phyloP scores from a whole-genome alignment of 345 rosid species.

The Linum lewisii region DNA sequence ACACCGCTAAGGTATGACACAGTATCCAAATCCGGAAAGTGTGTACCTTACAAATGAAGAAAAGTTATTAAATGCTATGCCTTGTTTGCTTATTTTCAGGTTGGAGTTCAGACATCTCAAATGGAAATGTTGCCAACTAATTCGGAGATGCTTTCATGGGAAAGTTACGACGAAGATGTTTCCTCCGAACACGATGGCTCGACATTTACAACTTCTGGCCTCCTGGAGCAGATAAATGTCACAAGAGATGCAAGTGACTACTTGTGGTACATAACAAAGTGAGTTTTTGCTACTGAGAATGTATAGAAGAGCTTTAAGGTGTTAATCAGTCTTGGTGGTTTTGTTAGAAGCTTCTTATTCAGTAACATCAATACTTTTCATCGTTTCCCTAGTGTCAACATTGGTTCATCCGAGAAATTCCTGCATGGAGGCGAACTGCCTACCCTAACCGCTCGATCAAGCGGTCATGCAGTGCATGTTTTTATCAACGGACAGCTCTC shows the following conservation, averaged over 20 bases:
- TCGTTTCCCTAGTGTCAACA: constrained; percentile 51
- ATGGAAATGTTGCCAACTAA: constrained; percentile 80
- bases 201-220: constrained; percentile 18
- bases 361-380: not conserved
- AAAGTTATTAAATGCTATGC: not conserved
- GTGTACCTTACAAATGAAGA: not conserved
- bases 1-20: constrained; percentile 78
- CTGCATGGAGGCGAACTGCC: constrained; percentile 88
- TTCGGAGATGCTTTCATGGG: constrained; percentile 56
- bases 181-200: constrained; percentile 18
- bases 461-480: constrained; percentile 90
- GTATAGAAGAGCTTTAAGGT: too few species aligned
- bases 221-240: constrained; percentile 35
- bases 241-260: constrained; percentile 55
- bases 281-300: not conserved
- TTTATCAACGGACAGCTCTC: constrained; percentile 85
- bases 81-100: constrained; percentile 26
- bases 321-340: too few species aligned
- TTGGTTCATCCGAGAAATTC: constrained; percentile 70
- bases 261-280: constrained; percentile 55
- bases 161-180: constrained; percentile 57
- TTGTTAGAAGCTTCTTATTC: too few species aligned
- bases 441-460: constrained; percentile 73
- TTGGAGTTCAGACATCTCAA: constrained; percentile 89
- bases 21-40: not conserved